These are phyloP conservation scores for Albugo candida DNA, from an alignment of 352 stramenopile genomes.

Conservation along the genomic window DNA sequence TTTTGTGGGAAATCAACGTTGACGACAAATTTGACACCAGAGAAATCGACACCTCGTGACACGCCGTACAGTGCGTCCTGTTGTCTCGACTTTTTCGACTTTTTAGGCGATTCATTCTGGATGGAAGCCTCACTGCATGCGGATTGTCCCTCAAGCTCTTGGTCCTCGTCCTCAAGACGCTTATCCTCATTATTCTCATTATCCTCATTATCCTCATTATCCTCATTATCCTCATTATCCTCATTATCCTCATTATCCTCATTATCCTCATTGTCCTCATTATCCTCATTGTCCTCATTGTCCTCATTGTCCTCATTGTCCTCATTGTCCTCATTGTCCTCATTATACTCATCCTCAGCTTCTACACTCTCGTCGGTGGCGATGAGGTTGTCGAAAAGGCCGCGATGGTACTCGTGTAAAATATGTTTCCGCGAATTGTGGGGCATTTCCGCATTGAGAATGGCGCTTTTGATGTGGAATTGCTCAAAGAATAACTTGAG, in stretches of 20 bases:
- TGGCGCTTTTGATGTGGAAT: constrained; percentile 94
- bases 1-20: constrained; percentile 97
- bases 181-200: constrained; percentile 17
- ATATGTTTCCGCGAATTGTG: constrained; percentile 96
- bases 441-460: constrained; percentile 97
- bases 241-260: constrained; percentile 18
- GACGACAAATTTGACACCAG: constrained; percentile 95
- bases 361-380: constrained; percentile 95
- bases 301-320: constrained; percentile 20
- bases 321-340: constrained; percentile 42
- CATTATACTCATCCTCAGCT: constrained; percentile 33
- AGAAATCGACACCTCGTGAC: constrained; percentile 95
- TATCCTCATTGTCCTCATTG: constrained; percentile 20
- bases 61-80: constrained; percentile 89
- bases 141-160: no score
- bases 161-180: constrained; percentile 24
- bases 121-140: constrained; percentile 17
- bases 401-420: constrained; percentile 87
- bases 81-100: constrained; percentile 4
- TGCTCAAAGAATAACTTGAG: constrained; percentile 99
- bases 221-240: constrained; percentile 21
- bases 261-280: constrained; percentile 20
- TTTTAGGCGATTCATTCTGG: constrained; percentile 18
- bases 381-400: constrained; percentile 98
- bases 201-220: constrained; percentile 16